Base-by-base conservation (phyloP, 1,284 basidiomycete genomes). In the Tylopilus sp. region DNA sequence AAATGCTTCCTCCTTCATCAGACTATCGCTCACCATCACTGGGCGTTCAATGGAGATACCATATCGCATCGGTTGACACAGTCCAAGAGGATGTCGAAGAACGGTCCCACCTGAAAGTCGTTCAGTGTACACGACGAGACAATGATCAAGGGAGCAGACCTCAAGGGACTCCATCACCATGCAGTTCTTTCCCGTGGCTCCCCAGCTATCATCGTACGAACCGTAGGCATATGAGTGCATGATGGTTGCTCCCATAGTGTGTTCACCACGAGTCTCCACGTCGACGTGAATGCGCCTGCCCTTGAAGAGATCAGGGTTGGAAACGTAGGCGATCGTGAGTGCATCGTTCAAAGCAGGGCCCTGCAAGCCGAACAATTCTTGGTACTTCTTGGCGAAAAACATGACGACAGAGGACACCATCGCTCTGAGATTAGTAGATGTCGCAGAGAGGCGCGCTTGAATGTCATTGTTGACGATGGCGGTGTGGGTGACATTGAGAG, bases 331-430 rank as follows among this genome's bases (percentile, higher is more conserved):
- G 60, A 95, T 82, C 1, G 93, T 92, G 39, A 96, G 83, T 0
- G 93, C 89, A 70, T 96, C 94, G 69, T 96, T 94, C 3, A 95
- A 81, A 3, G 94, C 95, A 10, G 95, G 94, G 0, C 94, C 80
- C 24, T 82, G 77, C 75, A 96, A 96, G 15, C 87, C 88, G 69
- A 94, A 96, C 0, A 87, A 89, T 13, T 87, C 81, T 69, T 86
- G 84, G 77, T 94, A 95, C 7, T 88, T 70, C 6, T 87, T 86
- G 9, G 89, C 87, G 70, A 95, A 95, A 79, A 88, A 94, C 60
- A 76, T 82, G 64, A 95, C 82, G 39, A 95, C 80, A 0, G 92
- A 93, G 2, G 90, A 93, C 8, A 95, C 81, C 58, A 89, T 92
- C 73, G 89, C 86, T 22, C 94, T 86, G 29, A 95, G 84, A 51